These are phyloP conservation scores for Fusarium armeniacum DNA, from an alignment of 2,329 filamentous ascomycete genomes.

Conservation along the genomic window DNA sequence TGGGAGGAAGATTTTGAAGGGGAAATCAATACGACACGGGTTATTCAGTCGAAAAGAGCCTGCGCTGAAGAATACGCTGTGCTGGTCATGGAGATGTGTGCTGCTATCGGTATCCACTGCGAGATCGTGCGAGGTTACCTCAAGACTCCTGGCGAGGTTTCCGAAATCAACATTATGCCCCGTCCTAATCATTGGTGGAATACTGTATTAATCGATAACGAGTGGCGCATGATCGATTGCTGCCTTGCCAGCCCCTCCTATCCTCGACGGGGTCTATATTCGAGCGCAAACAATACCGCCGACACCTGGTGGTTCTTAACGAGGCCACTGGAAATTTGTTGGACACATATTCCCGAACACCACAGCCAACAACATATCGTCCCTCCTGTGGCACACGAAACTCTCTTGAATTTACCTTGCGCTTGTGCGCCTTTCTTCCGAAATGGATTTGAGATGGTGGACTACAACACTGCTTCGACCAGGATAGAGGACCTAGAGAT, in stretches of 20 bases:
- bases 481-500: slow-evolving; percentile 94
- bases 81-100: slow-evolving; percentile 93
- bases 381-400: slow-evolving; percentile 86
- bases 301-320: slow-evolving; percentile 96
- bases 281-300: slow-evolving; percentile 77
- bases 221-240: slow-evolving; percentile 97
- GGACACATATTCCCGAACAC: slow-evolving; percentile 92
- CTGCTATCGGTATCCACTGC: slow-evolving; percentile 86
- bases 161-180: slow-evolving; percentile 85
- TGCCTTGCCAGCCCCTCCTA: slow-evolving; percentile 93
- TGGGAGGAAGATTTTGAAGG: slow-evolving; percentile 97
- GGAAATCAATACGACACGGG: slow-evolving; percentile 83
- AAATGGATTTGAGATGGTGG: slow-evolving; percentile 81
- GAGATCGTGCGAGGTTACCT: slow-evolving; percentile 92
- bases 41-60: slow-evolving; percentile 86
- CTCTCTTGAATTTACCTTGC: slow-evolving; percentile 87
- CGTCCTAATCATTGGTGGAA: slow-evolving; percentile 99
- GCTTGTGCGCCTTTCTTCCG: slow-evolving; percentile 91
- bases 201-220: slow-evolving; percentile 88
- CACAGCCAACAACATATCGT: slow-evolving; percentile 93
- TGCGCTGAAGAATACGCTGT: slow-evolving; percentile 91
- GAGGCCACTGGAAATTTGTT: slow-evolving; percentile 89
- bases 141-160: slow-evolving; percentile 86
- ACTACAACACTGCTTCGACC: slow-evolving; percentile 90
- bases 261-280: slow-evolving; percentile 82